A percentile compares a stretch with the other conserved stretches of the same genome.
These are phyloP conservation scores for Termitomyces eurrhizus DNA, from an alignment of 768 basidiomycete species.

Conservation along the genomic window DNA sequence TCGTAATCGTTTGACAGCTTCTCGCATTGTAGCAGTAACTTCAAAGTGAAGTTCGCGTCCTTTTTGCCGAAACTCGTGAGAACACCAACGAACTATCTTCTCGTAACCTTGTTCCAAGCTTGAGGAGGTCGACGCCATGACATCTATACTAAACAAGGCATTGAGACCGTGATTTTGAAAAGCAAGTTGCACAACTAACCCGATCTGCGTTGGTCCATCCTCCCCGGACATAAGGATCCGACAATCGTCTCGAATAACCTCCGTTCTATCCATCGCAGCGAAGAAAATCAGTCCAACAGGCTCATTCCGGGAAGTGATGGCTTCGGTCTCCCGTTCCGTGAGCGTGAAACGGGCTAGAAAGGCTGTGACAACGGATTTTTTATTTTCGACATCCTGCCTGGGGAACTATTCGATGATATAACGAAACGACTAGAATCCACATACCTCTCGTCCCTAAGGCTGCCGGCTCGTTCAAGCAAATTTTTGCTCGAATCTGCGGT, in stretches of 20 bases:
- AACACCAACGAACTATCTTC: slow-evolving; percentile 83
- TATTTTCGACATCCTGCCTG: slow-evolving; percentile 68
- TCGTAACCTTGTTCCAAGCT: slow-evolving; percentile 88
- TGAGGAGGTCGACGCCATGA: slow-evolving; percentile 78
- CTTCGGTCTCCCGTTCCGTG: slow-evolving; percentile 62
- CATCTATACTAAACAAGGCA: slow-evolving; percentile 61
- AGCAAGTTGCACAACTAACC: slow-evolving; percentile 38
- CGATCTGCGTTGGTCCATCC: slow-evolving; percentile 72
- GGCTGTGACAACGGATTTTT: slow-evolving; percentile 66
- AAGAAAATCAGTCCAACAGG: slow-evolving; percentile 76
- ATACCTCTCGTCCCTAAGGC: slow-evolving; percentile 69
- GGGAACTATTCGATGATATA: background rate
- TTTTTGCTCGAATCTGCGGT: slow-evolving; percentile 77
- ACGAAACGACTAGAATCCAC: slow-evolving; percentile 14
- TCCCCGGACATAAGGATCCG: slow-evolving; percentile 84
- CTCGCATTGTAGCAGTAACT: slow-evolving; percentile 58
- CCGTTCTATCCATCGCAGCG: slow-evolving; percentile 81
- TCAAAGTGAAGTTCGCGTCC: slow-evolving; percentile 74
- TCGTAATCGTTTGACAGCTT: slow-evolving; percentile 71
- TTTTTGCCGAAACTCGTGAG: slow-evolving; percentile 79
- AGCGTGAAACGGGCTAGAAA: slow-evolving; percentile 90
- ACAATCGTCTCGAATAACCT: slow-evolving; percentile 80
- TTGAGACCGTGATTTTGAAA: background rate
- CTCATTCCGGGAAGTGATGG: slow-evolving; percentile 75
- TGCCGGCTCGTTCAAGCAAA: slow-evolving; percentile 80